Conservation (phyloP, 257 asterid species). For the Gentiana dahurica region DNA sequence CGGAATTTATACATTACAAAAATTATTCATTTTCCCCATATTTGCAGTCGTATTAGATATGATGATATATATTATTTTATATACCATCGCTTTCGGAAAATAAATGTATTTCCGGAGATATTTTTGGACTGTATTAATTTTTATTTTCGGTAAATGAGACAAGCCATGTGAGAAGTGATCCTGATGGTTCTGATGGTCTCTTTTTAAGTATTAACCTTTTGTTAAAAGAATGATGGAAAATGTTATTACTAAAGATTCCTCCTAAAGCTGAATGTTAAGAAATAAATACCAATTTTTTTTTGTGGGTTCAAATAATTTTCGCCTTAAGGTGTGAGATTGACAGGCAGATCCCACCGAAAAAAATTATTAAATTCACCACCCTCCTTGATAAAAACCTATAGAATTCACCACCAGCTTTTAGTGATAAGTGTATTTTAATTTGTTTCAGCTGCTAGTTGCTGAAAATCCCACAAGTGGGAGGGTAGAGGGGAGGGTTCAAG, state of each 20-base stretch:
- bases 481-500: not conserved
- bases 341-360: constrained; percentile 96
- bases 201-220: constrained; percentile 13
- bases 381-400: constrained; percentile 65
- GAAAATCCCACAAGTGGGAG: constrained; percentile 7
- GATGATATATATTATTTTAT: too few species aligned
- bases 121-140: not conserved
- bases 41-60: too few species aligned
- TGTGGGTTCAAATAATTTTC: not conserved
- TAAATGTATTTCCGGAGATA: too few species aligned
- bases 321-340: constrained; percentile 53
- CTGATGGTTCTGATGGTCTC: constrained; percentile 12
- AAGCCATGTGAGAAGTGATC: constrained; percentile 16
- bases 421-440: constrained; percentile 27
- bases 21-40: too few species aligned
- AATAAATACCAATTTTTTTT: constrained; percentile 9
- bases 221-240: constrained; percentile 7
- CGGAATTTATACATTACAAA: too few species aligned
- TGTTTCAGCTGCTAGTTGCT: constrained; percentile 19
- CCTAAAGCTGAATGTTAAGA: constrained; percentile 9
- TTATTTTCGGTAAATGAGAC: constrained; percentile 10
- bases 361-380: constrained; percentile 84
- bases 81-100: too few species aligned
- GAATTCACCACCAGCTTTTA: constrained; percentile 59
- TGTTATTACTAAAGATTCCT: constrained; percentile 17